A percentile compares a stretch with the other conserved stretches of the same genome.
Evolutionary conservation across 306 rosid species (phyloP).

Genomic region (Fagus sylvatica): DNA sequence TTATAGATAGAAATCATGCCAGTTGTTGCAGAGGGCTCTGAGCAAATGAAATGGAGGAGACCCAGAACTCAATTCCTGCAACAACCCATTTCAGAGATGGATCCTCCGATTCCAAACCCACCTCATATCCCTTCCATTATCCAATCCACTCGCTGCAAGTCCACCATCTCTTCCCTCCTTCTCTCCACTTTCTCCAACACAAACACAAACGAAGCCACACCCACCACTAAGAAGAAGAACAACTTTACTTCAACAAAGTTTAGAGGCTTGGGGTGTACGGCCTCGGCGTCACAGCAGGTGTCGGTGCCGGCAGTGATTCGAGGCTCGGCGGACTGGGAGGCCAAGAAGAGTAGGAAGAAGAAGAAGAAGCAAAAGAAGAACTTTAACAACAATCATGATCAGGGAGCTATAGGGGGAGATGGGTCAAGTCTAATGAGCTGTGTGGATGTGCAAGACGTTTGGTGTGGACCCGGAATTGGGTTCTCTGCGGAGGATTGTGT

Average conservation of each 20-base stretch:
- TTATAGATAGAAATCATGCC: slow-evolving; percentile 43
- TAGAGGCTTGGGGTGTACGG: slow-evolving; percentile 82
- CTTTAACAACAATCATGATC: not conserved
- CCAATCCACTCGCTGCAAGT: slow-evolving; percentile 69
- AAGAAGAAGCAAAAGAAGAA: slow-evolving; percentile 43
- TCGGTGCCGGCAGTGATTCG: slow-evolving; percentile 84
- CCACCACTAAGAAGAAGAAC: slow-evolving; percentile 55
- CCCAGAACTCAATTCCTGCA: slow-evolving; percentile 59
- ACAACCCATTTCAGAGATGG: slow-evolving; percentile 57
- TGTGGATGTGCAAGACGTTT: slow-evolving; percentile 83
- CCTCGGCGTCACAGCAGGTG: slow-evolving; percentile 76
- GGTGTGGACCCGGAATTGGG: slow-evolving; percentile 98
- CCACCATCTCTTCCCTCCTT: slow-evolving; percentile 79
- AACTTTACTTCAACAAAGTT: slow-evolving; percentile 60
- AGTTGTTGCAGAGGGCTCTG: slow-evolving; percentile 44
- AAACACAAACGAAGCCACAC: slow-evolving; percentile 45
- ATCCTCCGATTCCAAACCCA: slow-evolving; percentile 41
- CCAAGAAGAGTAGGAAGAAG: slow-evolving; percentile 60
- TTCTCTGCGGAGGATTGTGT: slow-evolving; percentile 78
- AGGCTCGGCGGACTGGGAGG: slow-evolving; percentile 80
- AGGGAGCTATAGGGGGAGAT: slow-evolving; percentile 33
- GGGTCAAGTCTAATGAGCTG: slow-evolving; percentile 40
- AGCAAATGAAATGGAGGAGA: slow-evolving; percentile 66
- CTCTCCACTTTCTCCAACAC: slow-evolving; percentile 61
- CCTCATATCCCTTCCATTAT: slow-evolving; percentile 44